Evolutionary conservation across 2,329 filamentous ascomycete species (phyloP).

Genomic region (Colletotrichum liaoningense): DNA sequence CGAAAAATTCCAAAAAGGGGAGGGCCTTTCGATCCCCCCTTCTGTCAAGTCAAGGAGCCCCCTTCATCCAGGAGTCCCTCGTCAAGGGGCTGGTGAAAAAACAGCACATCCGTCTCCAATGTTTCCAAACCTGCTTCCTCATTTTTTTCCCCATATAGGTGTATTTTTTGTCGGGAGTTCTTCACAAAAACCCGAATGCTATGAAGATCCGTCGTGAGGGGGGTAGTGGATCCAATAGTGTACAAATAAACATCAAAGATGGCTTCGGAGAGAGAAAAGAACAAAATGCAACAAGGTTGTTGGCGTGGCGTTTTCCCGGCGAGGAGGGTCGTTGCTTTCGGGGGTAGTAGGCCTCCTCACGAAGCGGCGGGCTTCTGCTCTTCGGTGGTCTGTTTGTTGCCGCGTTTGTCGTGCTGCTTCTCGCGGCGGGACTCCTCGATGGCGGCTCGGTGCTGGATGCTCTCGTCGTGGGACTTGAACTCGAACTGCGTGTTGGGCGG

Average conservation of each 20-base stretch:
- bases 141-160: slow-evolving; percentile 25
- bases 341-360: slow-evolving; percentile 12
- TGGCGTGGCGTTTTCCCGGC: slow-evolving; percentile 20
- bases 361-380: slow-evolving; percentile 38
- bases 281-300: slow-evolving; percentile 28
- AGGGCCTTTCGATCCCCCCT: too few species aligned
- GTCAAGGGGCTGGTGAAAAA: too few species aligned
- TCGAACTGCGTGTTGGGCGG: slow-evolving; percentile 90
- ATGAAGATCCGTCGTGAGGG: slow-evolving; percentile 22
- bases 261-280: slow-evolving; percentile 9
- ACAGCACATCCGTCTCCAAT: not conserved
- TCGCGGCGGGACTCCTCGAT: slow-evolving; percentile 94
- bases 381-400: slow-evolving; percentile 47
- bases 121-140: slow-evolving; percentile 27
- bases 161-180: slow-evolving; percentile 28
- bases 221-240: slow-evolving; percentile 31
- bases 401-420: slow-evolving; percentile 68
- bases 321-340: not conserved
- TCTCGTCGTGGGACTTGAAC: slow-evolving; percentile 97
- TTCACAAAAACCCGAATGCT: slow-evolving; percentile 28
- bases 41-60: not conserved
- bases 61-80: too few species aligned
- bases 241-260: slow-evolving; percentile 38
- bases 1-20: not conserved
- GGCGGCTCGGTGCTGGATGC: slow-evolving; percentile 89